phyloP scores from a whole-genome alignment of 2,329 filamentous ascomycete species.

The Trichoderma guizhouense region DNA sequence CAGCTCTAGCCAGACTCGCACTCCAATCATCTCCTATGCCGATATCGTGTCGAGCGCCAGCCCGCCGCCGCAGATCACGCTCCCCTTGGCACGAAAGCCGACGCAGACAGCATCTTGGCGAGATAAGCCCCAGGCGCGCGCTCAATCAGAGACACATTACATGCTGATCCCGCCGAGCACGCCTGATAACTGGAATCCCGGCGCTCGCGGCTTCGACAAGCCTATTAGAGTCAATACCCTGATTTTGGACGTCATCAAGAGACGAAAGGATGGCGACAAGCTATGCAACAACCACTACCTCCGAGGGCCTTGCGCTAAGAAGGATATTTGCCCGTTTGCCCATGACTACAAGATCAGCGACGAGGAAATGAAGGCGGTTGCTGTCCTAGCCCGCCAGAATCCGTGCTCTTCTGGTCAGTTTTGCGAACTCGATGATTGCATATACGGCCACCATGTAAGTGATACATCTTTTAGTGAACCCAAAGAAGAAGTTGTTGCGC shows the following conservation, averaged over 20 bases:
- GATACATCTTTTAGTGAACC: neutral
- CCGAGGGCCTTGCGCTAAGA: constrained; percentile 54
- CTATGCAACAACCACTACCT: constrained; percentile 63
- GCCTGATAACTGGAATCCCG: constrained; percentile 48
- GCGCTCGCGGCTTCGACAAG: constrained; percentile 52
- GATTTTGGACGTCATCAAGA: constrained; percentile 54
- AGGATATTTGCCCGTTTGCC: constrained; percentile 53
- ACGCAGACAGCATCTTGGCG: neutral
- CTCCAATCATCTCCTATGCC: constrained; percentile 37
- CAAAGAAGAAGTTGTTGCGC: neutral
- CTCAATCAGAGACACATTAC: constrained; percentile 35
- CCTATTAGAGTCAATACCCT: constrained; percentile 45
- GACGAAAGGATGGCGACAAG: constrained; percentile 52
- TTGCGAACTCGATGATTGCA: constrained; percentile 56
- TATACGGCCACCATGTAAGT: constrained; percentile 61
- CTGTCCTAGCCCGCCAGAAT: constrained; percentile 53
- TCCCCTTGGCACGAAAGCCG: constrained; percentile 38
- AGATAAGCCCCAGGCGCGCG: constrained; percentile 29
- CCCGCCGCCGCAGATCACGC: constrained; percentile 40
- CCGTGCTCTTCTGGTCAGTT: constrained; percentile 56
- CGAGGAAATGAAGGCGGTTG: constrained; percentile 56
- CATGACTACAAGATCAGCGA: constrained; percentile 52
- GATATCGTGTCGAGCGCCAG: constrained; percentile 40
- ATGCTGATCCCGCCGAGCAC: constrained; percentile 29
- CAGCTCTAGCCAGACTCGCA: constrained; percentile 17